phyloP scores from a whole-genome alignment of 75 land plant genomes.

The Picea sitchensis region DNA sequence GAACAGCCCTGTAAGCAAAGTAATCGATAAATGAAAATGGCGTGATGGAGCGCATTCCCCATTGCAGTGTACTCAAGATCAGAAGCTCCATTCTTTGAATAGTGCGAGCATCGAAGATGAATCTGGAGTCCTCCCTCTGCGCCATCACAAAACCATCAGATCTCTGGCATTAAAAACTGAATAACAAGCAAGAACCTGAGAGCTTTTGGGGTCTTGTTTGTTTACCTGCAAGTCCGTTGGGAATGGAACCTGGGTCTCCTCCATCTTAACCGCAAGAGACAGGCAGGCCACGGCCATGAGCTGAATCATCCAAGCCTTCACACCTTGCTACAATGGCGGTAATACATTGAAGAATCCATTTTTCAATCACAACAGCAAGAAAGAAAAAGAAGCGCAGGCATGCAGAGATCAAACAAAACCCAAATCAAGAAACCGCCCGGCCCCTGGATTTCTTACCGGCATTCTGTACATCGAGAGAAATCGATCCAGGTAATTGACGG shows the following conservation, averaged over 20 bases:
- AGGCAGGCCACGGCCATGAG: slow-evolving; percentile 63
- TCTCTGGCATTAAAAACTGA: not conserved
- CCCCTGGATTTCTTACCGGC: slow-evolving; percentile 37
- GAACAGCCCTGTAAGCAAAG: slow-evolving; percentile 45
- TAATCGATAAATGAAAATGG: slow-evolving; percentile 82
- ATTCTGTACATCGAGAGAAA: slow-evolving; percentile 43
- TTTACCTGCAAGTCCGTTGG: slow-evolving; percentile 56
- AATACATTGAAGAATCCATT: not conserved
- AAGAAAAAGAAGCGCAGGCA: slow-evolving; percentile 4
- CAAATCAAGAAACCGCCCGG: not conserved
- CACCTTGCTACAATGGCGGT: slow-evolving; percentile 27
- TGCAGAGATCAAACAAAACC: not conserved
- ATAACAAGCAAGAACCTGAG: not conserved
- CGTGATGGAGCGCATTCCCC: slow-evolving; percentile 78
- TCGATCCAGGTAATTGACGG: slow-evolving; percentile 83
- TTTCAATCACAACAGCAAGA: not conserved
- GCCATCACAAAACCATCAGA: not conserved
- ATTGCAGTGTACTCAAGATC: slow-evolving; percentile 65
- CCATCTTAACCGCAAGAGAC: slow-evolving; percentile 74
- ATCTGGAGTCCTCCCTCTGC: slow-evolving; percentile 58
- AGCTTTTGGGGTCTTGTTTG: not conserved
- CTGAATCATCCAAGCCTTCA: slow-evolving; percentile 49
- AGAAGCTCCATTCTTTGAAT: slow-evolving; percentile 93
- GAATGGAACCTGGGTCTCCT: slow-evolving; percentile 70
- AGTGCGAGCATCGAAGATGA: slow-evolving; percentile 71